Evolutionary conservation across 164 flowering plant species (phyloP).

Genomic region (Umbilicus rupestris): DNA sequence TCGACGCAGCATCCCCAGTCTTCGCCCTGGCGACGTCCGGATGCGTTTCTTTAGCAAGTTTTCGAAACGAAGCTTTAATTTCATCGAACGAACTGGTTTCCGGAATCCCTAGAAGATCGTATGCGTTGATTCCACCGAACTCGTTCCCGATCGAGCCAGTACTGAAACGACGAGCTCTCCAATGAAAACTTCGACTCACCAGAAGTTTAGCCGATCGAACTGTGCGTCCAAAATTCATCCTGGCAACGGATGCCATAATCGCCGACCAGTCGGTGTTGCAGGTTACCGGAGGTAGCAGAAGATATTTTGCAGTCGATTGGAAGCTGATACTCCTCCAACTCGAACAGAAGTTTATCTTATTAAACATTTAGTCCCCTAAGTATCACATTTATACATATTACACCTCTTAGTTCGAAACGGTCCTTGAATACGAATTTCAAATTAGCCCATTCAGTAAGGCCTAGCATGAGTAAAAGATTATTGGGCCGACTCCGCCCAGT

Average conservation of each 20-base stretch:
- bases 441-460: too few species aligned
- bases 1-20: slow-evolving; percentile 29
- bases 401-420: background rate
- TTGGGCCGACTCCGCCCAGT: too few species aligned
- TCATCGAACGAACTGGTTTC: slow-evolving; percentile 57
- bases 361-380: background rate
- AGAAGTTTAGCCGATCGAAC: background rate
- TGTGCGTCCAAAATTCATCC: background rate
- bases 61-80: slow-evolving; percentile 75
- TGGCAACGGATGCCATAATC: slow-evolving; percentile 12
- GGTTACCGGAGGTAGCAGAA: background rate
- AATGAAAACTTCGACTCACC: background rate
- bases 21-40: slow-evolving; percentile 53
- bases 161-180: slow-evolving; percentile 20
- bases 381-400: background rate
- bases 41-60: slow-evolving; percentile 80
- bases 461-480: too few species aligned
- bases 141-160: slow-evolving; percentile 30
- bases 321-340: background rate
- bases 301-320: background rate
- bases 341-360: background rate
- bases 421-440: too few species aligned
- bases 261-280: background rate
- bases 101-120: slow-evolving; percentile 54
- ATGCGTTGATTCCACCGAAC: slow-evolving; percentile 47